These are phyloP conservation scores for Penium margaritaceum DNA, from an alignment of 139 green algal genomes.

Conservation along the genomic window DNA sequence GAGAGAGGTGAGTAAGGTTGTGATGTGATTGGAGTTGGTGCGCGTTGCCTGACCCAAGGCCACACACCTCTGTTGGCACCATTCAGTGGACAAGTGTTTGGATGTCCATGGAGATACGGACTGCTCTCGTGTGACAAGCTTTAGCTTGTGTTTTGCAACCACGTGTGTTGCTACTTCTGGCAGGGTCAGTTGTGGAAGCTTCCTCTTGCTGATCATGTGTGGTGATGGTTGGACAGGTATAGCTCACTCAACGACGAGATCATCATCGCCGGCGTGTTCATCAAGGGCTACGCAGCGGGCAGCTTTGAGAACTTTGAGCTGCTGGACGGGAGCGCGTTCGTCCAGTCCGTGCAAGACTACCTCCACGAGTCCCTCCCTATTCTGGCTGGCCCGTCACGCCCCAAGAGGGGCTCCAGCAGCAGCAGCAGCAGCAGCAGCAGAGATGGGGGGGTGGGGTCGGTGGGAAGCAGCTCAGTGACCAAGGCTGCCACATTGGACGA, in stretches of 20 bases:
- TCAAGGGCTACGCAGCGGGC: conserved; percentile 18
- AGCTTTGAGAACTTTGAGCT: conserved; percentile 33
- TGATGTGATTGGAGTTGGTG: too few relatives aligned
- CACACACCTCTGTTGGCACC: too few relatives aligned
- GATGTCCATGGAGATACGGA: too few relatives aligned
- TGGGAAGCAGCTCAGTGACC: neutral
- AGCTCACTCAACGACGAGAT: conserved; percentile 30
- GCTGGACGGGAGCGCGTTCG: conserved; percentile 17
- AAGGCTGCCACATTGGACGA: conserved; percentile 10
- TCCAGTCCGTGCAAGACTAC: conserved; percentile 26
- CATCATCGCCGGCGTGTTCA: conserved; percentile 20
- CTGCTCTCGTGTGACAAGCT: too few relatives aligned
- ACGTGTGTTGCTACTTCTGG: neutral
- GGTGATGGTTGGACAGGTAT: conserved; percentile 22
- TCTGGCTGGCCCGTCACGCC: too few relatives aligned
- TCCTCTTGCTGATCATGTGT: neutral
- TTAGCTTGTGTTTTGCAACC: neutral
- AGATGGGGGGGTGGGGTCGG: neutral
- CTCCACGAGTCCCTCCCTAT: conserved; percentile 12
- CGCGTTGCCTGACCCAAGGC: too few relatives aligned
- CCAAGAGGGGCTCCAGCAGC: too few relatives aligned
- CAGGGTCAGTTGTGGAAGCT: neutral
- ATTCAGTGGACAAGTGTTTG: too few relatives aligned
- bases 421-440: neutral
- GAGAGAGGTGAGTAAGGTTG: too few relatives aligned